Conservation (phyloP, 2,329 filamentous ascomycete genomes). For the Trichoderma arundinaceum region DNA sequence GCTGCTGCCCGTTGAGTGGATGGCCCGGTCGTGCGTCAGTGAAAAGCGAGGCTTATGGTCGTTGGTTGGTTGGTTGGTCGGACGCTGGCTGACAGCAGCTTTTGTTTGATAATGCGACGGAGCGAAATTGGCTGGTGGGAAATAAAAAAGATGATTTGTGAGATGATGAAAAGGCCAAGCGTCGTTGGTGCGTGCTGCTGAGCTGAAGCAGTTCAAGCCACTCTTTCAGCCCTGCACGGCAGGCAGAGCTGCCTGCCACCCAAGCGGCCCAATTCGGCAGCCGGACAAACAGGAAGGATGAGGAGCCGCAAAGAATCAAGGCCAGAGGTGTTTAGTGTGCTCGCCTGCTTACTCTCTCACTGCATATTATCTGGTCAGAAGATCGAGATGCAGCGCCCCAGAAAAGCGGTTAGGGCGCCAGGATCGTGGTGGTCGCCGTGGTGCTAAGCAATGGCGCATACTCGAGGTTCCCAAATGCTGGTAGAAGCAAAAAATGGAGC, state of each 20-base stretch:
- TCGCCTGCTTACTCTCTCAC: constrained; percentile 24
- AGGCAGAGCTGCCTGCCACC: not conserved
- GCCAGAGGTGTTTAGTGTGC: constrained; percentile 13
- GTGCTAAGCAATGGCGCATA: constrained; percentile 21
- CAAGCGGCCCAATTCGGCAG: constrained; percentile 24
- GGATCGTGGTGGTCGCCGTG: constrained; percentile 15
- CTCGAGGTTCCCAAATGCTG: constrained; percentile 4
- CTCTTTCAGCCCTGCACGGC: constrained; percentile 25
- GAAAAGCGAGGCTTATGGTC: constrained; percentile 10
- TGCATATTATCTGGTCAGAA: constrained; percentile 29
- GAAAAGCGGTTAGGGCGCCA: constrained; percentile 27
- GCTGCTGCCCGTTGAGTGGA: constrained; percentile 10
- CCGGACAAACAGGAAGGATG: constrained; percentile 22
- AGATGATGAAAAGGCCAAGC: constrained; percentile 10
- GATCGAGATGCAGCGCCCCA: constrained; percentile 30
- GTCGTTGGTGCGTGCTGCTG: constrained; percentile 5
- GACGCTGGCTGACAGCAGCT: constrained; percentile 15
- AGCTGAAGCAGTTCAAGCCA: constrained; percentile 24
- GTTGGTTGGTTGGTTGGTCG: constrained; percentile 11
- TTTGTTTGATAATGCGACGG: not conserved
- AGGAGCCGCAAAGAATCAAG: not conserved
- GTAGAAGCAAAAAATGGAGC: constrained; percentile 16
- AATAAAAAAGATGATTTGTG: constrained; percentile 25
- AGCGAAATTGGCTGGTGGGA: not conserved
- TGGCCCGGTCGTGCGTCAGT: not conserved